Conservation (phyloP, 2,329 filamentous ascomycete genomes). For the Nectriaceae sp. region DNA sequence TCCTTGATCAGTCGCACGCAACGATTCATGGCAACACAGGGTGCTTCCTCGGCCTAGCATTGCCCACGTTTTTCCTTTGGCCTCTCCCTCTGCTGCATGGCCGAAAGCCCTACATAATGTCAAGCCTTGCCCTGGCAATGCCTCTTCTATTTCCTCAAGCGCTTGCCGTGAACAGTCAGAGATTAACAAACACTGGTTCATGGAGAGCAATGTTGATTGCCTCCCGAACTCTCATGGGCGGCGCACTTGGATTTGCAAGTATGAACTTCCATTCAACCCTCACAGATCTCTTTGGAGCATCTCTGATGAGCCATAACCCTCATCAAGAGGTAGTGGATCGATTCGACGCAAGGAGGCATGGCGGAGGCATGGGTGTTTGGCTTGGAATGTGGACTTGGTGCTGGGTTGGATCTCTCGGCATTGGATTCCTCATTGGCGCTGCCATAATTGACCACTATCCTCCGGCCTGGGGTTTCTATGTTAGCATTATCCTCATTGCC, state of each 20-base stretch:
- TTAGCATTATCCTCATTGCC: constrained; percentile 68
- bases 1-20: constrained; percentile 68
- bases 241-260: constrained; percentile 72
- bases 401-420: constrained; percentile 68
- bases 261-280: constrained; percentile 75
- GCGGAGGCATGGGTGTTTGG: constrained; percentile 80
- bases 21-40: constrained; percentile 73
- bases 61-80: constrained; percentile 73
- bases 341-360: constrained; percentile 71
- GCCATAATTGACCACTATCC: constrained; percentile 64
- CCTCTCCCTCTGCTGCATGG: constrained; percentile 75
- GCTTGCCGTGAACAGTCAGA: constrained; percentile 58
- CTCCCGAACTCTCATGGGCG: constrained; percentile 66
- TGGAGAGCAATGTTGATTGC: constrained; percentile 65
- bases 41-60: constrained; percentile 69
- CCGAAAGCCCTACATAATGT: constrained; percentile 74
- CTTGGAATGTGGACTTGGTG: constrained; percentile 78
- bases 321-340: constrained; percentile 71
- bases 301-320: constrained; percentile 70
- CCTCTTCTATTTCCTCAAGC: constrained; percentile 77
- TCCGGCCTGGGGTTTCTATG: constrained; percentile 75
- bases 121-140: constrained; percentile 67
- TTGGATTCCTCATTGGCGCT: constrained; percentile 74
- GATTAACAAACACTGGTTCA: constrained; percentile 55
- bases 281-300: constrained; percentile 75